Conservation (phyloP, 768 basidiomycete species). For the Suillus variegatus region DNA sequence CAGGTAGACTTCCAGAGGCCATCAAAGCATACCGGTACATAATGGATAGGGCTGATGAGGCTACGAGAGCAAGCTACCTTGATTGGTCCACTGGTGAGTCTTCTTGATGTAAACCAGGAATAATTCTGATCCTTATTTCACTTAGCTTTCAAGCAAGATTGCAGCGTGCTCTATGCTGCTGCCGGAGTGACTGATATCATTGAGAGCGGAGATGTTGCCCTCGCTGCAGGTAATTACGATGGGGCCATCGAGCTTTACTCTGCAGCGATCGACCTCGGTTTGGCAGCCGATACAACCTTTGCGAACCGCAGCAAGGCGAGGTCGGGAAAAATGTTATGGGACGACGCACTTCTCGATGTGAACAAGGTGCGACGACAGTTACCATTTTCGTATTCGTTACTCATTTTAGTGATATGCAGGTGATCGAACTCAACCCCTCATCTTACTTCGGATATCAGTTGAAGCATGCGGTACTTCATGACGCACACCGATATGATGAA, state of each 20-base stretch:
- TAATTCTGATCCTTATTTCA: not conserved
- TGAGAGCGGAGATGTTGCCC: not conserved
- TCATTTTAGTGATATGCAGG: not conserved
- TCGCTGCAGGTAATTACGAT: not conserved
- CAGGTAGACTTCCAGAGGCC: not conserved
- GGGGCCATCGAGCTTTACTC: not conserved
- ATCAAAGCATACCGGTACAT: not conserved
- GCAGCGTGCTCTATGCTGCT: not conserved
- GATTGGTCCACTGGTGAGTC: not conserved
- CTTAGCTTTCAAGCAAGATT: not conserved
- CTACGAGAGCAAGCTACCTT: not conserved
- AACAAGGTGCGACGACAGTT: not conserved
- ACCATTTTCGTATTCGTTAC: not conserved
- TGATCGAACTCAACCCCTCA: not conserved
- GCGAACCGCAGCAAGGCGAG: not conserved
- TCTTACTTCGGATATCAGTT: not conserved
- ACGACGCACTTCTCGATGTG: not conserved
- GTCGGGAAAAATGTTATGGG: not conserved
- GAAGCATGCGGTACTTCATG: not conserved
- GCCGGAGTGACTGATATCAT: not conserved
- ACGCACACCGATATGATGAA: not conserved
- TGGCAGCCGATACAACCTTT: not conserved
- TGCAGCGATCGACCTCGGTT: not conserved
- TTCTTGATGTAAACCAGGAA: not conserved
- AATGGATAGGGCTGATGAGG: not conserved